These are phyloP conservation scores for Penicillium sp. DNA, from an alignment of 2,329 filamentous ascomycete species.

Conservation along the genomic window DNA sequence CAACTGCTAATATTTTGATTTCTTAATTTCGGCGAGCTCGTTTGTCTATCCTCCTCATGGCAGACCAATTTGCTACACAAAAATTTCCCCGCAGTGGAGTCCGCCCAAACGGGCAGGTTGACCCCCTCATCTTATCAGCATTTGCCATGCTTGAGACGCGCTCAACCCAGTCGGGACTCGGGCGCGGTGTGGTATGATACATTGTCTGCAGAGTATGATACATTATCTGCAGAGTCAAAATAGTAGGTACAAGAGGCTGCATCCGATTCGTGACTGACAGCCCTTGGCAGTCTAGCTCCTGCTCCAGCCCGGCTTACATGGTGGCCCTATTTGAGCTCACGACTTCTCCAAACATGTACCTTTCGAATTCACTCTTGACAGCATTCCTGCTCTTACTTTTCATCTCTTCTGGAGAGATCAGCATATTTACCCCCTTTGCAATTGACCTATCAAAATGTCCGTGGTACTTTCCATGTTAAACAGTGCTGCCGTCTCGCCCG, in stretches of 20 bases:
- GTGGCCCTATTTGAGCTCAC: constrained; percentile 1
- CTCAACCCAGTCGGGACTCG: background rate
- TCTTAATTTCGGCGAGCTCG: background rate
- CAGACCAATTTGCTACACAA: background rate
- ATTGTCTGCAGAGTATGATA: background rate
- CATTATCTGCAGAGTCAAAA: background rate
- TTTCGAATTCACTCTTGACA: background rate
- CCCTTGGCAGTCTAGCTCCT: background rate
- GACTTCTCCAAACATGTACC: background rate
- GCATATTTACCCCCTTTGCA: background rate
- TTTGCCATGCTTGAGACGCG: background rate
- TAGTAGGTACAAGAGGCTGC: constrained; percentile 17
- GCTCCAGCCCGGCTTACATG: background rate
- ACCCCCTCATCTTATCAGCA: background rate
- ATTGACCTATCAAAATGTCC: constrained; percentile 21
- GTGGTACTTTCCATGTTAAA: constrained; percentile 23
- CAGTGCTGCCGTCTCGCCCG: constrained; percentile 18
- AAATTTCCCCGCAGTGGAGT: background rate
- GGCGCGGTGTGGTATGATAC: background rate
- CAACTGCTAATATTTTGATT: background rate
- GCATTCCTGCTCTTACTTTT: background rate
- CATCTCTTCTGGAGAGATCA: background rate
- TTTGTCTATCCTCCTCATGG: background rate
- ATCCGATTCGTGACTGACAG: constrained; percentile 12
- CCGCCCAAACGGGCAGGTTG: background rate